Evolutionary conservation across 768 basidiomycete genomes (phyloP).

Genomic region (Chalciporus pseudorubinellus): DNA sequence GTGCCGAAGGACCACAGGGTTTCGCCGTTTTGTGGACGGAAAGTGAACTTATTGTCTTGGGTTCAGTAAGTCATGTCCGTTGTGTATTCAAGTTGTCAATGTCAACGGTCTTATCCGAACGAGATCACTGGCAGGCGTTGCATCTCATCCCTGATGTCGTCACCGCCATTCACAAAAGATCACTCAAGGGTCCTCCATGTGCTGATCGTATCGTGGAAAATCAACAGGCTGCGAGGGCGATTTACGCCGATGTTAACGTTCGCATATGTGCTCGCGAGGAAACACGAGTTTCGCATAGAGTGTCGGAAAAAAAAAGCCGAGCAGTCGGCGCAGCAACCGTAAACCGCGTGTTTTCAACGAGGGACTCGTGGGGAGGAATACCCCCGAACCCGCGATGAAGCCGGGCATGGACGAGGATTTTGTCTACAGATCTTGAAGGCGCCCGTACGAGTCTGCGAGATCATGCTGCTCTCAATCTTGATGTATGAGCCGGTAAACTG

Average conservation of each 20-base stretch:
- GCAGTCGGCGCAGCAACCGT: conserved; percentile 11
- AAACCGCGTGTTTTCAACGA: conserved; percentile 28
- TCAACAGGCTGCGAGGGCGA: neutral
- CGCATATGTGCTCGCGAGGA: neutral
- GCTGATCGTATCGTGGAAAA: neutral
- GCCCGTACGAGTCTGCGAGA: neutral
- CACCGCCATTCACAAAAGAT: neutral
- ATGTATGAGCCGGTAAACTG: neutral
- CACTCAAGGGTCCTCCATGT: neutral
- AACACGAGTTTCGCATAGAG: neutral
- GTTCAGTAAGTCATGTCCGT: neutral
- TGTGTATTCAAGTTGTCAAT: no score
- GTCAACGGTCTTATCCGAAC: no score
- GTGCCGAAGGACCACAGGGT: conserved; percentile 18
- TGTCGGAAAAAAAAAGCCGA: neutral
- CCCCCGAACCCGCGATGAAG: conserved; percentile 4
- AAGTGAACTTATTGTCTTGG: neutral
- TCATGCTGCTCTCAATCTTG: neutral
- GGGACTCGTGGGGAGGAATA: conserved; percentile 5
- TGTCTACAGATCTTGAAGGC: conserved; percentile 4
- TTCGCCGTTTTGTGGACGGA: conserved; percentile 2
- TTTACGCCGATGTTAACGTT: neutral
- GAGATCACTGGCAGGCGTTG: neutral
- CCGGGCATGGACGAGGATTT: neutral
- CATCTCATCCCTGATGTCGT: neutral